Conservation (phyloP, 495 filamentous ascomycete genomes). For the Trichoderma asperelloides region DNA sequence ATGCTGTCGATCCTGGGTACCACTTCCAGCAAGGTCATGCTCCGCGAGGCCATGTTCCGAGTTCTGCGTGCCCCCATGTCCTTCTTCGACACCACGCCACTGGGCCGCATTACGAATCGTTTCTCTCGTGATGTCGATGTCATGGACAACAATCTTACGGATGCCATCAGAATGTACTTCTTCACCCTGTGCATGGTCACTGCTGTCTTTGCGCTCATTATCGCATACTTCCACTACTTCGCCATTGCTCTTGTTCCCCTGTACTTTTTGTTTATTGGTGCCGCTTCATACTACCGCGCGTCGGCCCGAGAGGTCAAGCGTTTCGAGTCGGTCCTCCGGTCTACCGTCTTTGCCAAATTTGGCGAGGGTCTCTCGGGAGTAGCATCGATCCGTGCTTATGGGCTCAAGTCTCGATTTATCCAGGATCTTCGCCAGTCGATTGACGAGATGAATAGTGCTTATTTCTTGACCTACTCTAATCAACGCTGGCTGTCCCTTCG, state of each 20-base stretch:
- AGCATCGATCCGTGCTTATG: conserved; percentile 81
- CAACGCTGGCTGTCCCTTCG: conserved; percentile 85
- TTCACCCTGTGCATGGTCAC: conserved; percentile 70
- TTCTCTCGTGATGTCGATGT: conserved; percentile 93
- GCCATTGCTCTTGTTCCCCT: conserved; percentile 82
- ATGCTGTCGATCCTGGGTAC: conserved; percentile 71
- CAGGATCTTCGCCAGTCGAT: conserved; percentile 58
- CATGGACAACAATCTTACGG: conserved; percentile 89
- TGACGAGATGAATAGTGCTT: conserved; percentile 87
- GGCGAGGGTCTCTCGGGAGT: conserved; percentile 77
- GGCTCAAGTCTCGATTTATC: conserved; percentile 64
- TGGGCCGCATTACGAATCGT: conserved; percentile 94
- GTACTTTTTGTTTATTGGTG: conserved; percentile 68
- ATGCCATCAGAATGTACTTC: conserved; percentile 89
- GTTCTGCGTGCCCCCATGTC: conserved; percentile 88
- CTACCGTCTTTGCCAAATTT: conserved; percentile 83
- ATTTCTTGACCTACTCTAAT: conserved; percentile 88
- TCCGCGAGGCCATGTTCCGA: conserved; percentile 69
- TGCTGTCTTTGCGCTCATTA: conserved; percentile 78
- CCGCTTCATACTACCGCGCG: conserved; percentile 78
- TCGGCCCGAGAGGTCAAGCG: conserved; percentile 92
- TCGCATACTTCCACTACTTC: conserved; percentile 90
- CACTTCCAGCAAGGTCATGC: conserved; percentile 68
- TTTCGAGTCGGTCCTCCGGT: conserved; percentile 82
- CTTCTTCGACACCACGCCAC: conserved; percentile 93